A percentile compares a stretch with the other conserved stretches of the same genome.
These are phyloP conservation scores for Zymoseptoria ardabiliae DNA, from an alignment of 2,329 filamentous ascomycete genomes.

Conservation along the genomic window DNA sequence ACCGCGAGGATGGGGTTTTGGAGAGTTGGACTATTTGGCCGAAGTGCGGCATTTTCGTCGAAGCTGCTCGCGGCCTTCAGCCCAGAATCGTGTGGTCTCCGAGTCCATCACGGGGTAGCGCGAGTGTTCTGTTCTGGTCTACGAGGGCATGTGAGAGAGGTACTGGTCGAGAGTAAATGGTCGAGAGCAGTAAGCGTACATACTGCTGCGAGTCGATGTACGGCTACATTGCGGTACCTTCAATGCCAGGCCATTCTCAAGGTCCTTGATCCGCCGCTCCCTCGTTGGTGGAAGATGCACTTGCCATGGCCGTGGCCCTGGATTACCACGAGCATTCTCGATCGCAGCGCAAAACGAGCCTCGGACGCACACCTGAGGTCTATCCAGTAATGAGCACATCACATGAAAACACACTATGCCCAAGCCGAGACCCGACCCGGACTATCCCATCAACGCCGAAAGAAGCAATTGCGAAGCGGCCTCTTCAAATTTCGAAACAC, in stretches of 20 bases:
- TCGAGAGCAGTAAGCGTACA: too few species aligned
- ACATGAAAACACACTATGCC: background rate
- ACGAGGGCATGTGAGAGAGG: too few species aligned
- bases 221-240: too few species aligned
- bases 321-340: background rate
- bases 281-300: background rate
- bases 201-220: too few species aligned
- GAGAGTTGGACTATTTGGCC: background rate
- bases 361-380: background rate
- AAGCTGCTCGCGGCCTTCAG: background rate
- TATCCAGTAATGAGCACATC: background rate
- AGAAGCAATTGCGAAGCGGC: background rate
- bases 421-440: background rate
- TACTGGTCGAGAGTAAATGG: too few species aligned
- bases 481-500: background rate
- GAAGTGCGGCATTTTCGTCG: background rate
- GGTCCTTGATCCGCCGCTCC: too few species aligned
- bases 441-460: background rate
- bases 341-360: background rate
- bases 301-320: background rate
- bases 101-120: too few species aligned
- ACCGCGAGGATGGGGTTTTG: too few species aligned
- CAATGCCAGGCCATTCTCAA: too few species aligned
- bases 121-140: too few species aligned
- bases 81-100: background rate